Base-by-base conservation (phyloP, 2,329 filamentous ascomycete species). In the Pyrenophora seminiperda region DNA sequence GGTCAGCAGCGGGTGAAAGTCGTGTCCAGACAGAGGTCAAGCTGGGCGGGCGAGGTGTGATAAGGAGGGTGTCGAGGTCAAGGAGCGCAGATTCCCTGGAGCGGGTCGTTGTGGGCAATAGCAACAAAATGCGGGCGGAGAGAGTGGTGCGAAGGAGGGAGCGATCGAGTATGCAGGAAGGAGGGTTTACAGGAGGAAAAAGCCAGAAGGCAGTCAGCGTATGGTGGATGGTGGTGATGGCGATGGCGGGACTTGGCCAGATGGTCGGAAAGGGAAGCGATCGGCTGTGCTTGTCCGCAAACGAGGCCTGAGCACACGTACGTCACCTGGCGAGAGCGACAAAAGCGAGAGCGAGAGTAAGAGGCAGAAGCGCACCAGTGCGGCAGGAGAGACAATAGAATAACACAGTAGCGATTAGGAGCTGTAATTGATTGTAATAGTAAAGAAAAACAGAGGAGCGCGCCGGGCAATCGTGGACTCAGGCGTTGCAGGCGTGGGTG, bases 71-170 rank as follows among this genome's bases (percentile, higher is more conserved):
- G 45, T 62, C 58, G 63, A 63, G 61, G 63, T 68, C 66, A 73
- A 72, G 68, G 68, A 72, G 71, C 56, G 63, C 67, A 63, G 66
- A 59, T 72, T 73, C 70, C 71, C 67, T 65, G 58, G 61, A 42
- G 53, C 51, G 67, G 65, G 65, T 50, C 47, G 67, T 54, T 53
- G 53, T 56, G 41, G 58, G 53, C 54, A 59, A 50, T 61, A 63
- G 59, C 54, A 62, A 59, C 66, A 63, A 56, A 63, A 66, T 59
- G 58, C 55, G 59, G 67, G 53, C 44, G 62, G 67, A 72, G 67
- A 56, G 70, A 70, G 65, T 62, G 70, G 62, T 62, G 55, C 58
- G 67, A 71, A 72, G 64, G 70, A 72, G 64, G 65, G 66, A 71
- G 71, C 67, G 67, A 68, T 67, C 45, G 65, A 55, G 57, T 48